phyloP scores from a whole-genome alignment of 306 rosid genomes.

The Lithocarpus polystachyus region DNA sequence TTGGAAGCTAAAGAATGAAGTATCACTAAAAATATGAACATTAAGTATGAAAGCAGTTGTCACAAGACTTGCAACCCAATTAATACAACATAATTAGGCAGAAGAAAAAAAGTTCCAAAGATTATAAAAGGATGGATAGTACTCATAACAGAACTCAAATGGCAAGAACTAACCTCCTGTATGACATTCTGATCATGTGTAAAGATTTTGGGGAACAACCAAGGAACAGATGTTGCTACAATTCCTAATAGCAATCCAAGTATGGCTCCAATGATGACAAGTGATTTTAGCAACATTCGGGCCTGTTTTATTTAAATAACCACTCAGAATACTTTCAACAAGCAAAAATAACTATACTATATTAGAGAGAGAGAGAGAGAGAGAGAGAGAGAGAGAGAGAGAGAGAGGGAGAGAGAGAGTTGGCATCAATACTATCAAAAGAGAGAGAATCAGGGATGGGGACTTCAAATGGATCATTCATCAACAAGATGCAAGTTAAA shows the following conservation, averaged over 20 bases:
- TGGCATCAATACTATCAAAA: neutral
- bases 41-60: neutral
- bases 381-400: neutral
- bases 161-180: constrained; percentile 58
- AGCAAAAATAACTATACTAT: neutral
- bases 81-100: neutral
- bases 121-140: neutral
- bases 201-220: constrained; percentile 74
- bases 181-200: constrained; percentile 72
- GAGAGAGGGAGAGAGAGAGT: neutral
- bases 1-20: neutral
- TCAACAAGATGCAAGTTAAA: neutral
- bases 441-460: neutral
- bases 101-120: neutral
- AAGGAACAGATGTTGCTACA: constrained; percentile 71
- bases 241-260: constrained; percentile 64
- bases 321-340: constrained; percentile 20
- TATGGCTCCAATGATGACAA: constrained; percentile 57
- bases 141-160: neutral
- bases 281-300: constrained; percentile 70
- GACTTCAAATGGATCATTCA: neutral
- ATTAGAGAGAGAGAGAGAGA: neutral
- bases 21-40: neutral
- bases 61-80: neutral
- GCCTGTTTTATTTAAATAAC: constrained; percentile 48